Percentiles rank a stretch among this genome's conserved stretches.
phyloP scores from a whole-genome alignment of 148 eudicot species.

The Dysphania ambrosioides region DNA sequence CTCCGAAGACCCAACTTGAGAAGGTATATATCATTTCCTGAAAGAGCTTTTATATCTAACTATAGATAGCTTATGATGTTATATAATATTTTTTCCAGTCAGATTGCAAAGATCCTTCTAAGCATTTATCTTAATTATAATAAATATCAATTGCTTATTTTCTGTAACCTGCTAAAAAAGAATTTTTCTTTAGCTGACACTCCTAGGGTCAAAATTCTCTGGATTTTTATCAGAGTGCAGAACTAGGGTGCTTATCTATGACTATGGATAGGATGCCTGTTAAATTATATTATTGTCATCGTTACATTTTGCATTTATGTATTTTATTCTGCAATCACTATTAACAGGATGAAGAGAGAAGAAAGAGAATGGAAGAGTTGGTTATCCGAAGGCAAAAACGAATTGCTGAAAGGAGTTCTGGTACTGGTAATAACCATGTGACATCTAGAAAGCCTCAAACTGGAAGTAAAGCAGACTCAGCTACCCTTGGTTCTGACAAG shows the following conservation, averaged over 20 bases:
- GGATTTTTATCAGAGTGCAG: background rate
- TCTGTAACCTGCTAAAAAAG: background rate
- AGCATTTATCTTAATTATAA: background rate
- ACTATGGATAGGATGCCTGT: background rate
- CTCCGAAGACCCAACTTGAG: conserved; percentile 47
- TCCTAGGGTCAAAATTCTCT: background rate
- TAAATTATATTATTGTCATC: background rate
- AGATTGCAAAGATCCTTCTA: background rate
- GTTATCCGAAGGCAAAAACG: conserved; percentile 55
- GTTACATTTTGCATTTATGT: background rate
- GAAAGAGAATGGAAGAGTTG: conserved; percentile 67
- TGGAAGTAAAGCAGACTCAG: conserved; percentile 33
- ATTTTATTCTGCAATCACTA: background rate
- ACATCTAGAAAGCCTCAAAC: conserved; percentile 29
- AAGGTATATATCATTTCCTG: conserved; percentile 43
- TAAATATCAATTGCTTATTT: background rate
- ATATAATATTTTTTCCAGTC: background rate
- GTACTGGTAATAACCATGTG: conserved; percentile 25
- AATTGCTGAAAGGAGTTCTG: conserved; percentile 72
- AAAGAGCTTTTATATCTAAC: background rate
- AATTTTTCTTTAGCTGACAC: background rate
- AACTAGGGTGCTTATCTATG: background rate
- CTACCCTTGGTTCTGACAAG: conserved; percentile 32
- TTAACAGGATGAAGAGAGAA: conserved; percentile 66
- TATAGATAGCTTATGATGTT: background rate